A percentile compares a stretch with the other conserved stretches of the same genome.
phyloP scores from a whole-genome alignment of 768 basidiomycete genomes.

The Pisolithus marmoratus region DNA sequence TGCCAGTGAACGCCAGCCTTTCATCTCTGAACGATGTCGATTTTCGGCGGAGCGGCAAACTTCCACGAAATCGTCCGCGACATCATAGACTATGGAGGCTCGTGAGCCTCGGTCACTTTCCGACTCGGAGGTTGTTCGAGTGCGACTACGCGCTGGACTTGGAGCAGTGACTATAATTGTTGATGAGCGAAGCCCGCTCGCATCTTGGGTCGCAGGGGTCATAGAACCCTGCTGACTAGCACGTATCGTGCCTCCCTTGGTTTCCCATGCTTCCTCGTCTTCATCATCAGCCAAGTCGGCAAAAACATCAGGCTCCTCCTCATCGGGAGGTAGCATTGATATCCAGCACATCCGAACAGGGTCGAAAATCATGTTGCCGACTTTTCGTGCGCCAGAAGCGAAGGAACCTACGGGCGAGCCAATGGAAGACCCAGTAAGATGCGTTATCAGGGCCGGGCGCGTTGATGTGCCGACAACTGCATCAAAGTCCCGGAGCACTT shows the following conservation, averaged over 20 bases:
- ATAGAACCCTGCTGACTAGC: slow-evolving; percentile 41
- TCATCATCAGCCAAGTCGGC: slow-evolving; percentile 90
- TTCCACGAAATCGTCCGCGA: slow-evolving; percentile 69
- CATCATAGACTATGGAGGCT: slow-evolving; percentile 71
- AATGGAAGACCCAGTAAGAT: slow-evolving; percentile 82
- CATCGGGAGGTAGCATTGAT: slow-evolving; percentile 75
- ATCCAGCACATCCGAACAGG: slow-evolving; percentile 94
- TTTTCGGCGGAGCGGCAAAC: slow-evolving; percentile 73
- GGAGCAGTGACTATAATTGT: slow-evolving; percentile 36
- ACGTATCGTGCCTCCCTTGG: slow-evolving; percentile 76
- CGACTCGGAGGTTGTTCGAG: slow-evolving; percentile 66
- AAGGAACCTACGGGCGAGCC: slow-evolving; percentile 74
- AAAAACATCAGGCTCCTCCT: slow-evolving; percentile 95
- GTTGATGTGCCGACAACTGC: slow-evolving; percentile 71
- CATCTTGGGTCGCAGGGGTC: slow-evolving; percentile 21
- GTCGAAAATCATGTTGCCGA: slow-evolving; percentile 98
- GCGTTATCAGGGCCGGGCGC: slow-evolving; percentile 93
- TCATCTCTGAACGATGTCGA: slow-evolving; percentile 79
- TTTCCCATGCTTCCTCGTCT: slow-evolving; percentile 65
- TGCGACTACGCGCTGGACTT: slow-evolving; percentile 58
- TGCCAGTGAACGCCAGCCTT: slow-evolving; percentile 54
- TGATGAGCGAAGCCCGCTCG: slow-evolving; percentile 19
- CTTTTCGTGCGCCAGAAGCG: slow-evolving; percentile 76
- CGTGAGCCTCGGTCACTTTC: slow-evolving; percentile 72
- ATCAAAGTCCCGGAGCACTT: slow-evolving; percentile 87